Conservation (phyloP, 1,139 yeast species). For the Debaryomycetaceae sp. region DNA sequence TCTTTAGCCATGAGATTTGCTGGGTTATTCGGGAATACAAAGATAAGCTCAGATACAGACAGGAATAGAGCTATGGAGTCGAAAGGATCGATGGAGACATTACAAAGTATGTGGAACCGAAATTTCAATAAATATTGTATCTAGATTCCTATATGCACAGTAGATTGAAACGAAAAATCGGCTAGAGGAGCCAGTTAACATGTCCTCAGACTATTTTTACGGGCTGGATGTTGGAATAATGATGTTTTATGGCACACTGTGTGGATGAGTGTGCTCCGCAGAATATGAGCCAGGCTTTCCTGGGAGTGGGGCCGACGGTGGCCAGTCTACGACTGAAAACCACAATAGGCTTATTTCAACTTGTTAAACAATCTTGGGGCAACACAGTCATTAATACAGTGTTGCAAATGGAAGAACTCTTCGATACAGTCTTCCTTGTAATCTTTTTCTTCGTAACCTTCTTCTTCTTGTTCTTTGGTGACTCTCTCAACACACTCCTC, state of each 20-base stretch:
- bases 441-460: slow-evolving; percentile 71
- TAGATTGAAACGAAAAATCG: slow-evolving; percentile 3
- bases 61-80: too few relatives aligned
- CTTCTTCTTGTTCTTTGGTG: slow-evolving; percentile 78
- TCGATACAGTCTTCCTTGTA: slow-evolving; percentile 97
- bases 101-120: background rate
- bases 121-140: slow-evolving; percentile 1
- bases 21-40: too few relatives aligned
- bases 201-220: background rate
- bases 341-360: slow-evolving; percentile 54
- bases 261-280: background rate
- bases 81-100: too few relatives aligned
- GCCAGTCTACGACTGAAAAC: background rate
- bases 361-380: slow-evolving; percentile 87
- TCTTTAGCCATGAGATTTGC: too few relatives aligned
- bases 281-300: background rate
- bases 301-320: background rate
- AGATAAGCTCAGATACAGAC: too few relatives aligned
- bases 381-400: slow-evolving; percentile 88
- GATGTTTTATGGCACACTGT: background rate
- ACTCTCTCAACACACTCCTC: slow-evolving; percentile 96
- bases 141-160: slow-evolving; percentile 9
- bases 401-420: slow-evolving; percentile 96
- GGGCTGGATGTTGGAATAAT: background rate
- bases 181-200: background rate